Evolutionary conservation across 129 eudicot species (phyloP).

Genomic region (Sambucus nigra): DNA sequence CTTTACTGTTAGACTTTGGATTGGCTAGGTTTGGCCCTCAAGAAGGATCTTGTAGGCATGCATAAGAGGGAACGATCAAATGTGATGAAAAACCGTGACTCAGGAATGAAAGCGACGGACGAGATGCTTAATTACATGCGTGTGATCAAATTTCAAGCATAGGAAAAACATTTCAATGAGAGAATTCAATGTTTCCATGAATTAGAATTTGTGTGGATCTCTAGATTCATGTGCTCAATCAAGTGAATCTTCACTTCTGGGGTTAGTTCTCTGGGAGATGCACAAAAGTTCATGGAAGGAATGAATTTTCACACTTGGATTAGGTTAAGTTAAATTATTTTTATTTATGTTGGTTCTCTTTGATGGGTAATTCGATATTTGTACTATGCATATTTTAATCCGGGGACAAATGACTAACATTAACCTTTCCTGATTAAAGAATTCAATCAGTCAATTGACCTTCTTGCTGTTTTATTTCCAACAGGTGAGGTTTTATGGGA

Average conservation of each 20-base stretch:
- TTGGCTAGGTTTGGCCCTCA: conserved; percentile 85
- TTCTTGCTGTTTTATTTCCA: not conserved
- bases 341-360: no score
- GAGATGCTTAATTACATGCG: conserved; percentile 17
- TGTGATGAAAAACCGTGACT: conserved; percentile 11
- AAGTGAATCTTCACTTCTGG: no score
- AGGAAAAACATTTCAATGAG: conserved; percentile 12
- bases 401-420: no score
- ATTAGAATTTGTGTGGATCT: conserved; percentile 1
- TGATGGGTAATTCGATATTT: no score
- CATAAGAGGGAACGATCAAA: conserved; percentile 4
- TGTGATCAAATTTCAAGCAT: no score
- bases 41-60: no score
- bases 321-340: no score
- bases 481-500: conserved; percentile 52
- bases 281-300: conserved; percentile 18
- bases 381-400: no score
- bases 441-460: not conserved
- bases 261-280: conserved; percentile 8
- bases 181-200: conserved; percentile 9
- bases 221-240: conserved; percentile 12
- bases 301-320: not conserved
- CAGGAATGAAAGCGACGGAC: no score
- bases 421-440: not conserved
- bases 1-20: conserved; percentile 90